Evolutionary conservation across 805 yeast species (phyloP).

Genomic region (Suhomyces pyralidae): DNA sequence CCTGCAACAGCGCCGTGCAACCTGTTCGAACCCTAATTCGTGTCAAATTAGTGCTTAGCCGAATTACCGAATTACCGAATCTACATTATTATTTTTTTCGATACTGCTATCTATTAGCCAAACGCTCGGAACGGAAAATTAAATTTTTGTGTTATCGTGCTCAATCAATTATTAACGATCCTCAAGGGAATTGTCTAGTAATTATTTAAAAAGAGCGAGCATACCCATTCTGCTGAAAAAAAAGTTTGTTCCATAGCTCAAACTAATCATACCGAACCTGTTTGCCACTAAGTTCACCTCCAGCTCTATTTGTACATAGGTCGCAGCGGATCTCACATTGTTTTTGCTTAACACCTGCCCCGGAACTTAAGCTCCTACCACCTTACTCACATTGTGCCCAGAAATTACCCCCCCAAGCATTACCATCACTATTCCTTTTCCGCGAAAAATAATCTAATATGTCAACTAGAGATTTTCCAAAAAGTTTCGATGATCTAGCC

Average conservation of each 20-base stretch:
- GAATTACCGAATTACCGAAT: neutral
- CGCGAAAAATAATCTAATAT: slow-evolving; percentile 2
- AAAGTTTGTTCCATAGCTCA: neutral
- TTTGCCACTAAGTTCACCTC: neutral
- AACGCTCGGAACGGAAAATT: neutral
- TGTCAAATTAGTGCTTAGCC: neutral
- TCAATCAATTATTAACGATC: neutral
- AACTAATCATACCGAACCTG: neutral
- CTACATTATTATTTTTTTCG: neutral
- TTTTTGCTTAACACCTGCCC: neutral
- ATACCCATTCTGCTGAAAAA: neutral
- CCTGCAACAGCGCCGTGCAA: neutral
- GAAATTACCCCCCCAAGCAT: neutral
- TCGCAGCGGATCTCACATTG: neutral
- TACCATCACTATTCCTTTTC: neutral
- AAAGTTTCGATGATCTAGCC: slow-evolving; percentile 32
- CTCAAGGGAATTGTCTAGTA: neutral
- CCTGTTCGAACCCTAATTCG: neutral
- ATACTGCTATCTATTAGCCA: neutral
- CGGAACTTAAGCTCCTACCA: neutral
- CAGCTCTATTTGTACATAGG: neutral
- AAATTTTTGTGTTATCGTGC: neutral
- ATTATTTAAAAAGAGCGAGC: neutral
- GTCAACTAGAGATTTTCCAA: slow-evolving; percentile 51
- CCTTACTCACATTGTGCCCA: neutral